Evolutionary conservation across 2,329 filamentous ascomycete genomes (phyloP).

Genomic region (Trichoderma sp.): DNA sequence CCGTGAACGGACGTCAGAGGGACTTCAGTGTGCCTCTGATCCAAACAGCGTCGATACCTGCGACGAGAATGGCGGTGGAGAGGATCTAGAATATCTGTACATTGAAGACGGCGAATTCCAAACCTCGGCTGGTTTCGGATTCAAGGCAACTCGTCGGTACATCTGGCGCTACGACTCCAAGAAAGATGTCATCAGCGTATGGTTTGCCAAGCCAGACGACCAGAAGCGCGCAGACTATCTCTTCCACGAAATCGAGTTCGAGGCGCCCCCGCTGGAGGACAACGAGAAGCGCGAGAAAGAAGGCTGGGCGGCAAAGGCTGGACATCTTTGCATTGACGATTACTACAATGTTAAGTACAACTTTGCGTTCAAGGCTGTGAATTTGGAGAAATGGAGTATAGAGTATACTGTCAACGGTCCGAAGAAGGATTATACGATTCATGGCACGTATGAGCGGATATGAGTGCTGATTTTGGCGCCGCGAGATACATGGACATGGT

Average conservation of each 20-base stretch:
- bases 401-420: conserved; percentile 68
- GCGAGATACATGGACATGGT: neutral
- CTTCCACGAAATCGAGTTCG: conserved; percentile 71
- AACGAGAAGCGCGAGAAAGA: conserved; percentile 28
- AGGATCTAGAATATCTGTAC: conserved; percentile 63
- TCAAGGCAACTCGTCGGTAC: conserved; percentile 64
- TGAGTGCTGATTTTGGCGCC: neutral
- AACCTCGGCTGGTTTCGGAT: conserved; percentile 53
- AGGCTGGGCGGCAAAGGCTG: conserved; percentile 63
- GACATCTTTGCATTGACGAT: conserved; percentile 70
- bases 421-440: conserved; percentile 69
- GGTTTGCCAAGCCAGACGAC: conserved; percentile 69
- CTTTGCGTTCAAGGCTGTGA: conserved; percentile 60
- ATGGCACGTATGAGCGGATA: conserved; percentile 49
- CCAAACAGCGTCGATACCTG: neutral
- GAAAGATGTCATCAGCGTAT: conserved; percentile 63
- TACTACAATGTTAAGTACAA: conserved; percentile 69
- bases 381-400: conserved; percentile 57
- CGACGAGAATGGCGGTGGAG: conserved; percentile 29
- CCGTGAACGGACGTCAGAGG: conserved; percentile 56
- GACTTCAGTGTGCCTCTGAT: conserved; percentile 37
- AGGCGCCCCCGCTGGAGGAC: conserved; percentile 32
- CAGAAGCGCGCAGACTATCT: conserved; percentile 64
- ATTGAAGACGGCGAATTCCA: conserved; percentile 65
- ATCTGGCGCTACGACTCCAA: conserved; percentile 67